Evolutionary conservation across 768 basidiomycete genomes (phyloP).

Genomic region (Rhodotorula sphaerocarpa): DNA sequence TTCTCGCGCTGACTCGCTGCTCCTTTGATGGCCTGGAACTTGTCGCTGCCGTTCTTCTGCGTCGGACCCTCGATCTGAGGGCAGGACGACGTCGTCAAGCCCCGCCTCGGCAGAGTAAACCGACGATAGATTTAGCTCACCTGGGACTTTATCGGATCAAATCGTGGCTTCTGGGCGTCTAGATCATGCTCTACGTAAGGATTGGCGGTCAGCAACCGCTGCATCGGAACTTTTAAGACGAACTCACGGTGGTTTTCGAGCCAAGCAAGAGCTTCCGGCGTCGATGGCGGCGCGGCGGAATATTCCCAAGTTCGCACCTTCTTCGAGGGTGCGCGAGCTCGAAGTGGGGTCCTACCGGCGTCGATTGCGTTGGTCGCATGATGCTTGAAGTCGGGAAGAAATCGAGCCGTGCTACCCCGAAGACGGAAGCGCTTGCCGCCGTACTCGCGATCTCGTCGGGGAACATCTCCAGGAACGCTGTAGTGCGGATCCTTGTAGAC

Average conservation of each 20-base stretch:
- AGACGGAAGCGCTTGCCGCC: constrained; percentile 68
- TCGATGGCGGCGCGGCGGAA: constrained; percentile 21
- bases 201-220: not conserved
- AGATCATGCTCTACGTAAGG: not conserved
- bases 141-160: constrained; percentile 38
- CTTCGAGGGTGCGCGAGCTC: not conserved
- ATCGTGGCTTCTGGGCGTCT: not conserved
- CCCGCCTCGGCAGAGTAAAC: not conserved
- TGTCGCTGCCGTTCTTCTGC: constrained; percentile 64
- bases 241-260: not conserved
- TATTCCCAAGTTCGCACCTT: constrained; percentile 28
- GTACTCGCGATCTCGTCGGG: constrained; percentile 62
- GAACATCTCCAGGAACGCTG: constrained; percentile 62
- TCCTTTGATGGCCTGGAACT: constrained; percentile 50
- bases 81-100: not conserved
- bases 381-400: constrained; percentile 54
- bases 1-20: constrained; percentile 49
- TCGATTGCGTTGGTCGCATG: not conserved
- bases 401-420: constrained; percentile 56
- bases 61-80: constrained; percentile 64
- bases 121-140: constrained; percentile 21
- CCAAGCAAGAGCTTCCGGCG: constrained; percentile 6
- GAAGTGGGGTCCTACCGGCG: too few relatives aligned
- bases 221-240: not conserved
- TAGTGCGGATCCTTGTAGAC: constrained; percentile 75